Evolutionary conservation across 1,284 basidiomycete genomes (phyloP), one percentile per base, ranked within the genome.

Genomic region (Tylopilus sp.): DNA sequence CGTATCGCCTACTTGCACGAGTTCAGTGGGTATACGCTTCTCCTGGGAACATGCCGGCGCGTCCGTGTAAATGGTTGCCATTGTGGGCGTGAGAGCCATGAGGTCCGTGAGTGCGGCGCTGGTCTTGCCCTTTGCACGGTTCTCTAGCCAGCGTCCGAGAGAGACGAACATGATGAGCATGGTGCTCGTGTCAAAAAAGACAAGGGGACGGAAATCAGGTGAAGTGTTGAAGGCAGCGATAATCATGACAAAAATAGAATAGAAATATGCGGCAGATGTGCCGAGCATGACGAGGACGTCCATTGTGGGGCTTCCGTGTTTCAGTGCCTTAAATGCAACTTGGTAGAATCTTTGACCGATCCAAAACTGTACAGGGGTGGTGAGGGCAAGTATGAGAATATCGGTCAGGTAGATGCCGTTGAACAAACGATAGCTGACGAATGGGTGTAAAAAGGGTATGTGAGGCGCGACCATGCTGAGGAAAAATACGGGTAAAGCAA

Each of bases 121-220:
- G 1, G 97, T 99, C 70, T 92, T 91, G 36, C 97, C 96, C 69
- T 99, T 99, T 34, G 97, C 97, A 43, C 86, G 80, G 70, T 97
- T 99, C 72, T 99, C 97, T 45, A 99, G 80, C 71, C 89, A 97
- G 34, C 97, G 84, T 2, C 96, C 97, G 26, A 99, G 81, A 4
- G 92, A 93, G 59, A 98, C 91, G 66, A 99, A 99, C 70, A 88
- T 93, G 77, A 99, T 90, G 50, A 99, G 76, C 97, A 99, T 99
- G 15, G 95, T 97, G 60, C 91, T 95, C 2, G 97, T 99, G 71
- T 99, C 97, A 71, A 99, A 99, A 74, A 98, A 99, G 28, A 94
- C 84, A 64, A 89, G 81, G 1, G 97, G 96, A 31, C 80, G 84
- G 64, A 79, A 90, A 47, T 80, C 78, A 0, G 82, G 75, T 6